phyloP scores from a whole-genome alignment of 2,329 filamentous ascomycete species.

The Penicillium sp. region DNA sequence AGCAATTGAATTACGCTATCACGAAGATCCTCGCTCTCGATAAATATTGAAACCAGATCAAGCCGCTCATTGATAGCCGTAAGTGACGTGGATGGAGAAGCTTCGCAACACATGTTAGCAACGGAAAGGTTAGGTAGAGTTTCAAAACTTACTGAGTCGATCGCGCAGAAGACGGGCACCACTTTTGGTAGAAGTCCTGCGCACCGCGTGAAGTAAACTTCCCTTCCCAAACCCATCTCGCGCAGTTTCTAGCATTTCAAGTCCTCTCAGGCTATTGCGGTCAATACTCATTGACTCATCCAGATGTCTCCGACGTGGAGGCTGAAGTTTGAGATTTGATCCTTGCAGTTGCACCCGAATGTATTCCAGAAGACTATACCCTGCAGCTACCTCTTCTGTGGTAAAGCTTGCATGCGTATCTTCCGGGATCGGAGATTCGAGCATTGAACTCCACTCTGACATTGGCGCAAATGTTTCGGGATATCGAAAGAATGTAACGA shows the following conservation, averaged over 20 bases:
- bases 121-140: neutral
- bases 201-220: conserved; percentile 85
- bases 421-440: conserved; percentile 69
- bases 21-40: conserved; percentile 65
- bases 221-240: conserved; percentile 77
- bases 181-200: conserved; percentile 87
- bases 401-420: conserved; percentile 61
- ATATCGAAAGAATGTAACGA: conserved; percentile 69
- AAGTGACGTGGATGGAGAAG: conserved; percentile 84
- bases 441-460: conserved; percentile 70
- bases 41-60: conserved; percentile 76
- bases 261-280: conserved; percentile 81
- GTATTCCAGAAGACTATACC: conserved; percentile 80
- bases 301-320: conserved; percentile 72
- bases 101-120: conserved; percentile 37
- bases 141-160: conserved; percentile 65
- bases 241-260: conserved; percentile 87
- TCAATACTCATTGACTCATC: conserved; percentile 87
- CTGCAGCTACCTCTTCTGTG: conserved; percentile 70
- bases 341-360: conserved; percentile 77
- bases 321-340: conserved; percentile 76
- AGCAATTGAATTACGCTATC: conserved; percentile 70
- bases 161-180: conserved; percentile 81
- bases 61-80: conserved; percentile 75
- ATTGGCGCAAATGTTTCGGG: conserved; percentile 50